Percentiles rank a stretch among this genome's conserved stretches.
These are phyloP conservation scores for Termitomyces bulborhizus DNA, from an alignment of 768 basidiomycete species.

Conservation along the genomic window DNA sequence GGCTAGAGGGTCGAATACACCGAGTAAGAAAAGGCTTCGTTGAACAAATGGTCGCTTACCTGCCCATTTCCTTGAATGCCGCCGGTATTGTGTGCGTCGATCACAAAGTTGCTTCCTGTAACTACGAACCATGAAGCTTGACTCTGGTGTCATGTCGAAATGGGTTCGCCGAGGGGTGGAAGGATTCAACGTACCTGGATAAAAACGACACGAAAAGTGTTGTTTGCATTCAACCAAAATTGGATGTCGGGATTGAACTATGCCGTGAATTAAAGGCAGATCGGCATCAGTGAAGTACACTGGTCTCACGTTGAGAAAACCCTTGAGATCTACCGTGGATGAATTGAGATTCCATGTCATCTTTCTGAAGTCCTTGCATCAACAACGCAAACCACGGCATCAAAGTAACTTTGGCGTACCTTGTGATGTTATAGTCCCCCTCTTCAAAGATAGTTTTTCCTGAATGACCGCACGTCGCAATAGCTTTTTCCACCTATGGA, in stretches of 20 bases:
- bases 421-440: conserved; percentile 47
- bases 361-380: conserved; percentile 26
- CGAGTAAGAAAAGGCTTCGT: not conserved
- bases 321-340: conserved; percentile 38
- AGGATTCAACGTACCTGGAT: conserved; percentile 39
- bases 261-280: not conserved
- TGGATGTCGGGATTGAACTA: conserved; percentile 50
- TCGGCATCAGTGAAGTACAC: not conserved
- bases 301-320: conserved; percentile 33
- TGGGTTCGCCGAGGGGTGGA: not conserved
- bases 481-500: conserved; percentile 41
- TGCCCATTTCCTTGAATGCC: conserved; percentile 59
- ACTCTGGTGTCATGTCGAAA: conserved; percentile 23
- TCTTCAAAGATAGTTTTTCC: conserved; percentile 38
- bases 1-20: conserved; percentile 20
- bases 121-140: conserved; percentile 64
- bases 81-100: conserved; percentile 50
- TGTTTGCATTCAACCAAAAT: conserved; percentile 48
- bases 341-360: conserved; percentile 47
- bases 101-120: conserved; percentile 46
- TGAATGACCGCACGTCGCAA: conserved; percentile 39
- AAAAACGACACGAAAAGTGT: conserved; percentile 57
- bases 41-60: conserved; percentile 17
- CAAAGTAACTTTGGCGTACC: conserved; percentile 21
- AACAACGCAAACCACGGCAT: not conserved